Base-by-base conservation (phyloP, 768 basidiomycete species). In the Lactarius sp. region DNA sequence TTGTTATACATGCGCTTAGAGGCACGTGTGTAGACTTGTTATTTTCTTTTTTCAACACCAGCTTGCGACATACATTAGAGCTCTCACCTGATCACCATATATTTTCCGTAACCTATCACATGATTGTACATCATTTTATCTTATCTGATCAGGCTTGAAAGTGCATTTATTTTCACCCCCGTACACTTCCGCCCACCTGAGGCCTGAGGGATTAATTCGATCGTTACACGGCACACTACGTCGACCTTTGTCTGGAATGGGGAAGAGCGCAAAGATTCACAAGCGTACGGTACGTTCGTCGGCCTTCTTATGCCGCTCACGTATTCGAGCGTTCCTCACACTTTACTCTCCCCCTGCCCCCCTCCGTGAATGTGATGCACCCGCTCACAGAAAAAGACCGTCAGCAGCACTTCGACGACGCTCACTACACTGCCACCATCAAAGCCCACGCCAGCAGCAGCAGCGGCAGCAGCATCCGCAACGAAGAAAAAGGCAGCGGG, bases 241-340 rank as follows among this genome's bases (percentile, higher is more conserved):
- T 18, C 42, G 42, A 44, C 42, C n/a, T 57, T 22, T 2, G 7
- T 39, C 20, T 18, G 22, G 31, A n/a, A 87, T 87, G 85, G 86
- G 86, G 18, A 83, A 80, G 68, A 86, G 84, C 64, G 85, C 86
- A 16, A 87, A 87, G 70, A 61, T 85, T 22, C 84, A 84, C 71
- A 87, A 87, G 71, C 77, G 85, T 66, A 73, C 80, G 62, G 85
- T 85, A 73, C 34, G 81, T 69, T 0, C 33, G 27, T 27, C 27
- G 2, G 27, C 27, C 27, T 27, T 27, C 2, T 3, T 27, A 27
- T 27, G 27, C 27, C 27, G 27, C 27, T 27, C 27, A 27, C 27
- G 27, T 27, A 27, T 27, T 27, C 27, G 27, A 27, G 2, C 27
- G 27, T 27, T 27, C 27, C 27, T 27, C 27, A 27, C 27, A 3